phyloP scores from a whole-genome alignment of 306 rosid genomes.

The Alnus rubra region DNA sequence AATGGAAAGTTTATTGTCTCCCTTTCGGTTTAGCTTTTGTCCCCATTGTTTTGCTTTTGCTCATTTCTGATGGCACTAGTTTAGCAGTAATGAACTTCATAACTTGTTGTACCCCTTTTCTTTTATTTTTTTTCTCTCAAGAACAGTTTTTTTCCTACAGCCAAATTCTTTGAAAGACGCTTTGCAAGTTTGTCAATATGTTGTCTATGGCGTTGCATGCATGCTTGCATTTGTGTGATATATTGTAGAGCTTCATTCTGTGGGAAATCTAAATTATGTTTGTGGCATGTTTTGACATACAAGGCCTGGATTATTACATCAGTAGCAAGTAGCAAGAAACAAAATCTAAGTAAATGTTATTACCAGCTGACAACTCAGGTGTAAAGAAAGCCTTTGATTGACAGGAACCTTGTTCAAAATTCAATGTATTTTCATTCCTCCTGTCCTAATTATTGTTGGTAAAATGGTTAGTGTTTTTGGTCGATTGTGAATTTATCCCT shows the following conservation, averaged over 20 bases:
- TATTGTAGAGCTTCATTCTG: neutral
- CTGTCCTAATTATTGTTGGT: neutral
- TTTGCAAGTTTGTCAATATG: neutral
- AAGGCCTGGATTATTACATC: neutral
- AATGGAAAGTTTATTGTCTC: constrained; percentile 62
- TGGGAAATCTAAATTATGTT: no score
- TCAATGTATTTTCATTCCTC: neutral
- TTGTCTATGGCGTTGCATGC: neutral
- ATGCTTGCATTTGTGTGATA: neutral
- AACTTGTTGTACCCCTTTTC: neutral
- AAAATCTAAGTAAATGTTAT: no score
- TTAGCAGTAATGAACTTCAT: neutral
- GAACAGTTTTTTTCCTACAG: neutral
- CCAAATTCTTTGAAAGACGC: neutral
- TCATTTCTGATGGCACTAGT: neutral
- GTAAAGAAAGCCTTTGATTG: no score
- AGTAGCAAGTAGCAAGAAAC: neutral
- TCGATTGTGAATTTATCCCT: neutral
- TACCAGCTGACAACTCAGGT: no score
- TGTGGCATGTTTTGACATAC: no score
- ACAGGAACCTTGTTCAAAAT: neutral
- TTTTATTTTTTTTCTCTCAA: neutral
- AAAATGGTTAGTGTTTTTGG: neutral
- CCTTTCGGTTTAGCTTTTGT: neutral
- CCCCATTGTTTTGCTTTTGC: no score